Conservation (phyloP, 2,329 filamentous ascomycete genomes). For the Proliferodiscus dingleyae region DNA sequence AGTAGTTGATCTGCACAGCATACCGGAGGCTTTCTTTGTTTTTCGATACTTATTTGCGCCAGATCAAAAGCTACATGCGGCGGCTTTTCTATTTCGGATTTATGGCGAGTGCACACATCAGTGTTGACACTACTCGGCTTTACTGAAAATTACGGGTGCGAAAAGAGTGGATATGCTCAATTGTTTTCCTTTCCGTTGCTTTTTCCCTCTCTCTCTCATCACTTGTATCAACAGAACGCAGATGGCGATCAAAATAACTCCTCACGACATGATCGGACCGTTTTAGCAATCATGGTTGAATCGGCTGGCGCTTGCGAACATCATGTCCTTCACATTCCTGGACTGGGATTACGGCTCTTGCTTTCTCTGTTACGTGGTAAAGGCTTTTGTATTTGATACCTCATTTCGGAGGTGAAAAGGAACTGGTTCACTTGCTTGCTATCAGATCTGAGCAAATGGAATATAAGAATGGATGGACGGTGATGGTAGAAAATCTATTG, state of each 20-base stretch:
- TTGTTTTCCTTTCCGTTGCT: conserved; percentile 14
- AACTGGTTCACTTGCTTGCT: not conserved
- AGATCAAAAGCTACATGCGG: conserved; percentile 26
- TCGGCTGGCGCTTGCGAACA: conserved; percentile 13
- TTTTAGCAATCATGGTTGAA: conserved; percentile 11
- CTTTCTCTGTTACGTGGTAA: not conserved
- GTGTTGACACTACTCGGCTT: not conserved
- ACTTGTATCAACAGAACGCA: conserved; percentile 27
- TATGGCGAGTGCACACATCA: conserved; percentile 9
- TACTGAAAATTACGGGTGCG: conserved; percentile 1
- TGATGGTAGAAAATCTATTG: not conserved
- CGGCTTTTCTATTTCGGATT: conserved; percentile 19
- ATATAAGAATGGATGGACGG: not conserved
- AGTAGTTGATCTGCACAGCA: conserved; percentile 12
- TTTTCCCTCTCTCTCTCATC: conserved; percentile 19
- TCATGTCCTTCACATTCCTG: not conserved
- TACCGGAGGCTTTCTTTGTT: conserved; percentile 6
- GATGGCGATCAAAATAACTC: conserved; percentile 12
- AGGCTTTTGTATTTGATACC: not conserved
- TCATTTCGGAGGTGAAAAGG: not conserved
- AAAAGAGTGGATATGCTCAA: conserved; percentile 5
- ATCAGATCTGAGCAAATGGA: not conserved
- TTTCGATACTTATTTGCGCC: conserved; percentile 20
- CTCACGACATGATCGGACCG: conserved; percentile 19
- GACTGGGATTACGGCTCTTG: not conserved